Conservation (phyloP, 805 yeast species). For the Maudiozyma barnettii region DNA sequence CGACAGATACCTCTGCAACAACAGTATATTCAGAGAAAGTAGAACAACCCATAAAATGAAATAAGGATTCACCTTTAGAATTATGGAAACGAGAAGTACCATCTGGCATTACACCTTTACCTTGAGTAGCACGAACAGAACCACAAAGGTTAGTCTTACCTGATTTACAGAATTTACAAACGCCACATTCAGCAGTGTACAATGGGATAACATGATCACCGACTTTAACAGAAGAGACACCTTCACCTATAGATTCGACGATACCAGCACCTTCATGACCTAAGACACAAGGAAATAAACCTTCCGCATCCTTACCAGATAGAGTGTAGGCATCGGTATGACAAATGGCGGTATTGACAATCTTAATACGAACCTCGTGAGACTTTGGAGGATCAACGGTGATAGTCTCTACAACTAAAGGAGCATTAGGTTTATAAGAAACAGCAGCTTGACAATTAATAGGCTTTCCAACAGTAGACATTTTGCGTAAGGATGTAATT, state of each 20-base stretch:
- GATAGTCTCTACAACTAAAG: constrained; percentile 72
- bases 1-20: constrained; percentile 94
- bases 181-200: constrained; percentile 93
- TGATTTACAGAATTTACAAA: constrained; percentile 88
- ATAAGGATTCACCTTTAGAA: constrained; percentile 66
- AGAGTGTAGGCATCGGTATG: constrained; percentile 97
- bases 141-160: constrained; percentile 97
- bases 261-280: constrained; percentile 99
- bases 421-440: constrained; percentile 92
- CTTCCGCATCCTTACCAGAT: constrained; percentile 93
- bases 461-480: constrained; percentile 29
- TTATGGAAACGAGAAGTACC: constrained; percentile 87
- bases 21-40: constrained; percentile 96
- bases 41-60: constrained; percentile 97
- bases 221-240: constrained; percentile 76
- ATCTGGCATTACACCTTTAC: constrained; percentile 97
- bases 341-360: constrained; percentile 87
- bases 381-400: constrained; percentile 92
- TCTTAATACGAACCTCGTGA: constrained; percentile 91
- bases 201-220: constrained; percentile 93
- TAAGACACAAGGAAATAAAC: constrained; percentile 82
- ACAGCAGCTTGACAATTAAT: constrained; percentile 93
- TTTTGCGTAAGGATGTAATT: neutral
- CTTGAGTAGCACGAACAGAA: constrained; percentile 93
- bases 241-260: constrained; percentile 92